phyloP scores from a whole-genome alignment of 352 stramenopile genomes.

The Phytopythium cucurbitacearum region DNA sequence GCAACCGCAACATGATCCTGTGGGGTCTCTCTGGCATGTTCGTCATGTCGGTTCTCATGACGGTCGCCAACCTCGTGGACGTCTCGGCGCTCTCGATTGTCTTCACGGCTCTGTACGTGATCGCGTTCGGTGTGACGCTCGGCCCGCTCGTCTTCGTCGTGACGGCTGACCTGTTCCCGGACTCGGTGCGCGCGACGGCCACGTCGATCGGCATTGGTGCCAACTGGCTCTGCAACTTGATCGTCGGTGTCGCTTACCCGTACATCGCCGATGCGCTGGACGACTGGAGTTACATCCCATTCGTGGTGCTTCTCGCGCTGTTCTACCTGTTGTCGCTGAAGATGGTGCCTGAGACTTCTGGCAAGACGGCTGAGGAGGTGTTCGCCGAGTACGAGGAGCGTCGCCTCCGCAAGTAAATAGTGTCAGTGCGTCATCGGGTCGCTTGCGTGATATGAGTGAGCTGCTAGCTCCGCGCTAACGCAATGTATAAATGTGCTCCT shows the following conservation, averaged over 20 bases:
- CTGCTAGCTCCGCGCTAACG: too few relatives aligned
- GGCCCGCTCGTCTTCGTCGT: conserved; percentile 11
- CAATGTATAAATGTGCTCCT: too few relatives aligned
- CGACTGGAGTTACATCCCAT: conserved; percentile 35
- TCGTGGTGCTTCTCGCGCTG: conserved; percentile 28
- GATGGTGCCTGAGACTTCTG: conserved; percentile 42
- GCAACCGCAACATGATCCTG: conserved; percentile 12
- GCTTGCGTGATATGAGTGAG: too few relatives aligned
- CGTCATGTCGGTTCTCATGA: conserved; percentile 12
- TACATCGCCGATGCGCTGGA: conserved; percentile 5
- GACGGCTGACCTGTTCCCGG: neutral
- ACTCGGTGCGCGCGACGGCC: conserved; percentile 3
- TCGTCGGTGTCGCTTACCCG: conserved; percentile 38
- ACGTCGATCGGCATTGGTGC: conserved; percentile 32
- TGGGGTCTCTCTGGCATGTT: conserved; percentile 30
- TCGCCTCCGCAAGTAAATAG: neutral
- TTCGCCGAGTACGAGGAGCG: conserved; percentile 14
- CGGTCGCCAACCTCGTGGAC: conserved; percentile 14
- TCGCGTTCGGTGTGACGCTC: conserved; percentile 35
- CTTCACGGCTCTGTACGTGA: conserved; percentile 31
- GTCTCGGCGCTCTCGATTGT: conserved; percentile 17
- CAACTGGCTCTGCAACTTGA: conserved; percentile 47
- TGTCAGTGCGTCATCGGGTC: too few relatives aligned
- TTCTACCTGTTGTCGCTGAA: conserved; percentile 27
- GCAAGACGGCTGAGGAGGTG: conserved; percentile 42